Base-by-base conservation (phyloP, 768 basidiomycete genomes). In the Termitomyces heimii region DNA sequence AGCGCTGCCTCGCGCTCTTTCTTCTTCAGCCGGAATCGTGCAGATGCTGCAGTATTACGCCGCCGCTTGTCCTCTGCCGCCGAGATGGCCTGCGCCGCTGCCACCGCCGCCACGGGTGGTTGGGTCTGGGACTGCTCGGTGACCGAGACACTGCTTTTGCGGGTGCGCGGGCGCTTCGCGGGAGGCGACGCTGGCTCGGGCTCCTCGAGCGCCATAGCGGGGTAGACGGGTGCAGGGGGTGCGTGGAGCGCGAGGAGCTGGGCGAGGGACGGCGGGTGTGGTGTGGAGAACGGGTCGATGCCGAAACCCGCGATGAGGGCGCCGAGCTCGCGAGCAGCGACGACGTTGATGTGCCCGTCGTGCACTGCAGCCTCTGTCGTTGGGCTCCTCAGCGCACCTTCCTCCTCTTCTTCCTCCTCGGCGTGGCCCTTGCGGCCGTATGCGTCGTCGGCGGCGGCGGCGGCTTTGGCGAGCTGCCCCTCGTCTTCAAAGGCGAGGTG, bases 21-120 rank as follows among this genome's bases (percentile, higher is more conserved):
- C 80, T 97, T 97, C 81, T 96, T 97, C 66, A 93, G 72, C 58
- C 94, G 82, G 80, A 97, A 97, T 8, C 94, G 89, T 32, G 94
- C 94, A 53, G 89, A 92, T 0, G 94, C 94, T 1, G 92, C 92
- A 0, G 94, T 97, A 69, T 97, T 97, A 46, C 94, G 77, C 57
- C 93, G 81, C n/a, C 94, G 86, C 68, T 96, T 96, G 72, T 96
- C 94, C 71, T 96, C 94, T 0, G 86, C 71, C 5, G 86, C 75
- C 7, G 80, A 80, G 2, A 84, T 22, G 0, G 73, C 53, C 7
- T 69, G 69, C 35, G 52, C 22, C 24, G 63, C n/a, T n/a, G n/a
- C n/a, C n/a, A n/a, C n/a, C n/a, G n/a, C n/a, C n/a, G n/a, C n/a
- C n/a, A n/a, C n/a, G n/a, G n/a, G n/a, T n/a, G n/a, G n/a, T n/a